Percentiles rank a stretch among this genome's conserved stretches.
These are phyloP conservation scores for Noccaea bulbosa DNA, from an alignment of 345 rosid species.

Conservation along the genomic window DNA sequence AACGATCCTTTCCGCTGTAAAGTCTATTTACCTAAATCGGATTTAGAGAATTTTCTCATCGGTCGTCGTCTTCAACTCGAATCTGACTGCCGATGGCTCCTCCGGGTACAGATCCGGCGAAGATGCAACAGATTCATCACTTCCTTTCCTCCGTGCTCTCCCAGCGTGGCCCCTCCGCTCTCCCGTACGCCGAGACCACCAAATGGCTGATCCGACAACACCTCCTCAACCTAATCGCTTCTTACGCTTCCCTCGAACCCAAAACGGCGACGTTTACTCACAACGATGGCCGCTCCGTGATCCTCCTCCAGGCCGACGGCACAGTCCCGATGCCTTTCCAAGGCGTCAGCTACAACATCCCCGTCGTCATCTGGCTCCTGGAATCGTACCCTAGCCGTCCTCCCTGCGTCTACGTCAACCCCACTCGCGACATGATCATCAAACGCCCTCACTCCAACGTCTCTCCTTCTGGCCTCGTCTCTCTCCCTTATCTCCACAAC, in stretches of 20 bases:
- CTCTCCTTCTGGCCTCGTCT: conserved; percentile 84
- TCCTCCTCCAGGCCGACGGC: conserved; percentile 90
- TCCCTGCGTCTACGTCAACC: conserved; percentile 86
- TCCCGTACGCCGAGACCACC: conserved; percentile 78
- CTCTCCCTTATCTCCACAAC: conserved; percentile 70
- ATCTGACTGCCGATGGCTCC: conserved; percentile 39
- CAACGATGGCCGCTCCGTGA: conserved; percentile 94
- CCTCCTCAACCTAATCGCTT: conserved; percentile 60
- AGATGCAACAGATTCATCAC: conserved; percentile 66
- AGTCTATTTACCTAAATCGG: too few species aligned
- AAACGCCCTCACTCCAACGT: conserved; percentile 83
- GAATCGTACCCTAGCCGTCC: conserved; percentile 87
- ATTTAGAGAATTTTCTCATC: background rate
- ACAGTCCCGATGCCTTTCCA: conserved; percentile 83
- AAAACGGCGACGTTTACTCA: conserved; percentile 88
- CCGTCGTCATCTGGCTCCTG: conserved; percentile 85
- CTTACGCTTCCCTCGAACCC: conserved; percentile 74
- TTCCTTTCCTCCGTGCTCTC: conserved; percentile 81
- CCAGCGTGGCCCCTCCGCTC: conserved; percentile 80
- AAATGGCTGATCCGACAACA: conserved; percentile 94
- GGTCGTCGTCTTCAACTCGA: background rate
- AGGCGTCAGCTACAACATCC: conserved; percentile 88
- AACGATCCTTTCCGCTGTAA: too few species aligned
- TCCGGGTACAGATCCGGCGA: conserved; percentile 41
- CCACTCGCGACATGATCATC: conserved; percentile 97